Conservation (phyloP, 306 rosid genomes). For the Trichosanthes truncata region DNA sequence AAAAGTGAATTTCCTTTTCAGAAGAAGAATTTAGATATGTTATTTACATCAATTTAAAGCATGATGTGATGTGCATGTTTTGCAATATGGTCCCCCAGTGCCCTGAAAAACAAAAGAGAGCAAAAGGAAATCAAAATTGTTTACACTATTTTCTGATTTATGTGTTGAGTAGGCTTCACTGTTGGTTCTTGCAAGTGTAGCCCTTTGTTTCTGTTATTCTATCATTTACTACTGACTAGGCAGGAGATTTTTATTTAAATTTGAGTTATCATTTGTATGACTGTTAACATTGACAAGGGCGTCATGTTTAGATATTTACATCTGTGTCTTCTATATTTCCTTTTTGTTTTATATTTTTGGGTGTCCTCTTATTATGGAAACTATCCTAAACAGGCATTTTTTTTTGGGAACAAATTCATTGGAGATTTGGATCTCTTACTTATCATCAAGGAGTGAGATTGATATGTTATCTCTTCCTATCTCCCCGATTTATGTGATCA, state of each 20-base stretch:
- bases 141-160: background rate
- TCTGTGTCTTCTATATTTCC: background rate
- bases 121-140: background rate
- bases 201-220: background rate
- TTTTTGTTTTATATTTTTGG: background rate
- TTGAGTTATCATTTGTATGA: background rate
- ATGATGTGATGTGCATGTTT: background rate
- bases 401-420: background rate
- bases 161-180: background rate
- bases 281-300: background rate
- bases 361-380: background rate
- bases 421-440: background rate
- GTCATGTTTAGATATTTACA: background rate
- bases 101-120: background rate
- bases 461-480: background rate
- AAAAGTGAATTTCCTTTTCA: background rate
- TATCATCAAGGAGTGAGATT: conserved; percentile 1
- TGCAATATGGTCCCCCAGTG: background rate
- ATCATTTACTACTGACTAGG: background rate
- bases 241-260: background rate
- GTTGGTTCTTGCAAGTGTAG: background rate
- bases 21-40: background rate
- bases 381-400: background rate
- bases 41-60: background rate
- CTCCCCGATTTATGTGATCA: background rate